Evolutionary conservation across 441 rosid species (phyloP).

Genomic region (Hura crepitans): DNA sequence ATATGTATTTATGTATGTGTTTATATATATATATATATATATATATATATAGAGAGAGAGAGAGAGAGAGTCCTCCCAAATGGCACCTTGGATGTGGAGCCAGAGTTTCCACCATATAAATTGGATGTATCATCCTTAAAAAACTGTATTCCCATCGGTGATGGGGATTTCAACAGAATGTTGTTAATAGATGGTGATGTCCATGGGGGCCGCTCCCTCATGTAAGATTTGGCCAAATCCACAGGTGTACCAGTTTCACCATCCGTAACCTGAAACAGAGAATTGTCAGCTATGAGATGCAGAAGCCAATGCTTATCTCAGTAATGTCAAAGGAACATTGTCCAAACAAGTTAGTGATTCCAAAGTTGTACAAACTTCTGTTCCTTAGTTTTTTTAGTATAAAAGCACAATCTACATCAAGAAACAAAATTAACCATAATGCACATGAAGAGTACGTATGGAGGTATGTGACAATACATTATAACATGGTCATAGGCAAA

Average conservation of each 20-base stretch:
- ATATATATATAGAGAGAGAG: too few species aligned
- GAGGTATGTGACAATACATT: not conserved
- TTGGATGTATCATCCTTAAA: slow-evolving; percentile 46
- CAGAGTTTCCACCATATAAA: slow-evolving; percentile 34
- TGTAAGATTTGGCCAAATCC: slow-evolving; percentile 75
- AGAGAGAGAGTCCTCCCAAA: too few species aligned
- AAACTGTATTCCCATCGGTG: slow-evolving; percentile 41
- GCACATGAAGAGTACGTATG: not conserved
- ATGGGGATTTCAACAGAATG: slow-evolving; percentile 40
- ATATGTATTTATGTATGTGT: too few species aligned
- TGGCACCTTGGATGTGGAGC: slow-evolving; percentile 63
- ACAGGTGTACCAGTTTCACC: slow-evolving; percentile 67
- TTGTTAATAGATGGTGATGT: slow-evolving; percentile 51
- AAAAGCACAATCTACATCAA: too few species aligned
- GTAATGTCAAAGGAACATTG: not conserved
- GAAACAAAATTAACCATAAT: not conserved
- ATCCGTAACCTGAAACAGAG: slow-evolving; percentile 44
- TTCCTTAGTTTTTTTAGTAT: not conserved
- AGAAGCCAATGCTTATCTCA: not conserved
- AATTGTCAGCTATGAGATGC: slow-evolving; percentile 13
- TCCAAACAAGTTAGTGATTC: not conserved
- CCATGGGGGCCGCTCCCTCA: slow-evolving; percentile 71
- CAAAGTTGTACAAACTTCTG: not conserved
- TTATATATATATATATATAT: too few species aligned
- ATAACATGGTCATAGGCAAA: not conserved